Evolutionary conservation across 495 filamentous ascomycete species (phyloP), one percentile per base, ranked within the genome.

Genomic region (Entonaema liquescens): DNA sequence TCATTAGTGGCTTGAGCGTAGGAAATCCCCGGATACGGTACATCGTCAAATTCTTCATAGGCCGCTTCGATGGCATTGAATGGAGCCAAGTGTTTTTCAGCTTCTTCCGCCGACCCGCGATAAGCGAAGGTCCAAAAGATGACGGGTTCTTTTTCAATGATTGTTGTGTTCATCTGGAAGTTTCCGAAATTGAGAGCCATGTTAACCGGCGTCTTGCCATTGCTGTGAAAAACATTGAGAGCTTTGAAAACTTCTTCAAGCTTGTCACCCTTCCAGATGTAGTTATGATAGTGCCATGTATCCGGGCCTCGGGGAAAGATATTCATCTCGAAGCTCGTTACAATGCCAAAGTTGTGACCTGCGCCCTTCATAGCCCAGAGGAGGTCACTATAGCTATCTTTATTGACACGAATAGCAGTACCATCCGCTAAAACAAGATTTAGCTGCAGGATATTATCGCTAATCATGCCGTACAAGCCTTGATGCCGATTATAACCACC

Each of bases 401-500:
- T 21, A 15, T 82, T 68, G 1, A 76, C 65, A 3, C 68, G 70
- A 17, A 84, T 81, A 1, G 74, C 71, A n/a, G 73, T 66, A 1
- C 87, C 87, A 53, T 86, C 73, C 3, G 84, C 84, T 25, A 85
- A 77, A 1, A 89, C 83, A 9, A 89, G 74, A 25, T 82, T 77
- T 55, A 79, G 64, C 3, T 63, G 3, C 76, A 84, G 7, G 19
- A 89, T 73, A 40, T 83, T 80, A 54, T 89, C 87, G 7, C 77
- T 71, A 21, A 86, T 62, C 13, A 89, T 74, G 5, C 87, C 87
- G 67, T 87, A 74, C 17, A 76, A 74, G 8, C 89, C 89, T 74
- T 88, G 82, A 3, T 86, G 78, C 65, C 80, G 82, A 15, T 89
- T 88, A 65, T 88, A 84, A 42, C 88, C 89, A 56, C 88, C 89